phyloP scores from a whole-genome alignment of 2,329 filamentous ascomycete species.

The Dothiorella sarmentorum region DNA sequence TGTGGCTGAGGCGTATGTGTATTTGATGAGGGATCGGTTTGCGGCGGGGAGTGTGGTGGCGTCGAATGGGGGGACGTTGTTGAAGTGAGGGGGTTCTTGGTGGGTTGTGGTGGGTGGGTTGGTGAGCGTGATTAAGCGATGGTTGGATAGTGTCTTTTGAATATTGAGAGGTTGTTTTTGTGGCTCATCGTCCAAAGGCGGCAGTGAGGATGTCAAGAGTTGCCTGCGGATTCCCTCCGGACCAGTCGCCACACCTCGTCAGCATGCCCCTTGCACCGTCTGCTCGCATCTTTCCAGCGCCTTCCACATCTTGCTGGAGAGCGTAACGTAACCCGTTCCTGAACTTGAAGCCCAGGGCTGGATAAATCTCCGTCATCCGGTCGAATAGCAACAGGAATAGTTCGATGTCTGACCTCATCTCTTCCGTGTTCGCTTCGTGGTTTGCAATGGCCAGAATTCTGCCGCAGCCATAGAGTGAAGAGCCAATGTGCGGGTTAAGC shows the following conservation, averaged over 20 bases:
- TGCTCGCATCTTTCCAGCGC: slow-evolving; percentile 22
- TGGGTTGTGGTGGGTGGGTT: too few relatives aligned
- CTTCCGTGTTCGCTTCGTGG: slow-evolving; percentile 24
- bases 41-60: slow-evolving; percentile 43
- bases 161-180: too few relatives aligned
- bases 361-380: slow-evolving; percentile 28
- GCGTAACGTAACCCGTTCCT: slow-evolving; percentile 27
- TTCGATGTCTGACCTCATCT: slow-evolving; percentile 27
- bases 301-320: neutral
- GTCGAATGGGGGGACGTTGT: slow-evolving; percentile 39
- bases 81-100: neutral
- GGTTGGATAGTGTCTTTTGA: too few relatives aligned
- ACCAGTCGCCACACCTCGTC: slow-evolving; percentile 31
- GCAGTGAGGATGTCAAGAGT: neutral
- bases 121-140: too few relatives aligned
- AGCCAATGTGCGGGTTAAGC: slow-evolving; percentile 26
- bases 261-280: slow-evolving; percentile 28
- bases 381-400: slow-evolving; percentile 29
- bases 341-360: slow-evolving; percentile 29
- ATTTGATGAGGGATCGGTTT: slow-evolving; percentile 47
- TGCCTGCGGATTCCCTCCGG: neutral
- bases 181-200: neutral
- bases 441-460: slow-evolving; percentile 30
- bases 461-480: slow-evolving; percentile 27
- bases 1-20: slow-evolving; percentile 46